Evolutionary conservation across 441 rosid genomes (phyloP).

Genomic region (Gossypium lobatum): DNA sequence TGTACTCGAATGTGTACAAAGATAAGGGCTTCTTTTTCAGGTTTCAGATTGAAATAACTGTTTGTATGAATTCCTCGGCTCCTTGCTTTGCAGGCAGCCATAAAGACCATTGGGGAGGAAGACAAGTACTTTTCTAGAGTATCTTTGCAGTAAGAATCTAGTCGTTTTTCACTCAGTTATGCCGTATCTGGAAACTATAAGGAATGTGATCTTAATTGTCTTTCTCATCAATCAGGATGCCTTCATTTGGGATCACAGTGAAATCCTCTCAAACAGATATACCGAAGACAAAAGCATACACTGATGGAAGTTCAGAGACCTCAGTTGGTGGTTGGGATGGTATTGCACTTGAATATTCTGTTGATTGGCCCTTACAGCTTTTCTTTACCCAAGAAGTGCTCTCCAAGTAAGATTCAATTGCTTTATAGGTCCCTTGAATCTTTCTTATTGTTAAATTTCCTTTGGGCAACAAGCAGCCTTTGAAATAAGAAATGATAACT

Average conservation of each 20-base stretch:
- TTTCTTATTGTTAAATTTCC: slow-evolving; percentile 8
- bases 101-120: slow-evolving; percentile 88
- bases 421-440: slow-evolving; percentile 9
- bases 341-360: slow-evolving; percentile 84
- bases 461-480: not conserved
- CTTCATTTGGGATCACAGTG: slow-evolving; percentile 71
- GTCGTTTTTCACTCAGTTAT: slow-evolving; percentile 10
- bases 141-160: slow-evolving; percentile 59
- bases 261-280: slow-evolving; percentile 64
- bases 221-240: slow-evolving; percentile 52
- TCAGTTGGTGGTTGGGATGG: slow-evolving; percentile 93
- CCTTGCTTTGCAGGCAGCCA: slow-evolving; percentile 67
- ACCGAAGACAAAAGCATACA: slow-evolving; percentile 42
- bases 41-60: slow-evolving; percentile 2
- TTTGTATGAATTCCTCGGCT: slow-evolving; percentile 15
- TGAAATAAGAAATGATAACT: slow-evolving; percentile 1
- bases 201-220: not conserved
- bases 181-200: not conserved
- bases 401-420: slow-evolving; percentile 65
- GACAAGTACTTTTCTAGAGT: slow-evolving; percentile 86
- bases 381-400: slow-evolving; percentile 95
- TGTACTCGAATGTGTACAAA: slow-evolving; percentile 4
- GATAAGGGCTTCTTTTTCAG: slow-evolving; percentile 10
- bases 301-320: slow-evolving; percentile 45
- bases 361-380: slow-evolving; percentile 93